Base-by-base conservation (phyloP, 2,329 filamentous ascomycete genomes). In the Fusarium udum region DNA sequence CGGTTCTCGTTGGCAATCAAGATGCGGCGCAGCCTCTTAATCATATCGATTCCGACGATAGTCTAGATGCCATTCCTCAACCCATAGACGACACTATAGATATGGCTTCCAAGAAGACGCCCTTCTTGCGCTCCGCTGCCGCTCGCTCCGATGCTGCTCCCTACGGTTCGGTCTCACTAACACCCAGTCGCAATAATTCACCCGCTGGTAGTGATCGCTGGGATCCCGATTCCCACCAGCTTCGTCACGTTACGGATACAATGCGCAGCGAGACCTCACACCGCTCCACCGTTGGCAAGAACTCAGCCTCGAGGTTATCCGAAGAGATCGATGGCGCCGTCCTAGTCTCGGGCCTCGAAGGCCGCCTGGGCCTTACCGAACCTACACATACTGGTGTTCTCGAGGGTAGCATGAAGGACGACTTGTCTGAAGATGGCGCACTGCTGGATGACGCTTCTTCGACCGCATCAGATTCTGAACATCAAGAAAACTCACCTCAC, bases 401-500 rank as follows among this genome's bases (percentile, higher is more conserved):
- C 10, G 84, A 85, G 24, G 82, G 85, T 61, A 79, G 81, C 51
- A 83, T 85, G 71, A 80, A 84, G 53, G 82, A 82, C 65, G 79
- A 84, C 49, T 69, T 79, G 46, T 79, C 81, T 7, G 79, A 83
- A n/a, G 80, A 84, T 31, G 79, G 79, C 10, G 78, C 77, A 31
- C 75, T 81, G 55, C 67, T 82, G 20, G 82, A 84, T 26, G 82
- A 82, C 24, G 81, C 83, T 24, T 80, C 81, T n/a, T 79, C 80
- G 16, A 83, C 82, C 32, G 83, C 84, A 22, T 80, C 83, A 26
- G 86, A 88, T 32, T 83, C 86, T 37, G 84, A 88, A 42, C 87
- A 88, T 18, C 84, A 87, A 22, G 92, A 93, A 79, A 91, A 94
- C 81, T 94, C 92, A 1, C 91, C 91, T 16, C 94, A 95, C 79